These are phyloP conservation scores for Botryobasidium botryosum DNA, from an alignment of 768 basidiomycete genomes.

Conservation along the genomic window DNA sequence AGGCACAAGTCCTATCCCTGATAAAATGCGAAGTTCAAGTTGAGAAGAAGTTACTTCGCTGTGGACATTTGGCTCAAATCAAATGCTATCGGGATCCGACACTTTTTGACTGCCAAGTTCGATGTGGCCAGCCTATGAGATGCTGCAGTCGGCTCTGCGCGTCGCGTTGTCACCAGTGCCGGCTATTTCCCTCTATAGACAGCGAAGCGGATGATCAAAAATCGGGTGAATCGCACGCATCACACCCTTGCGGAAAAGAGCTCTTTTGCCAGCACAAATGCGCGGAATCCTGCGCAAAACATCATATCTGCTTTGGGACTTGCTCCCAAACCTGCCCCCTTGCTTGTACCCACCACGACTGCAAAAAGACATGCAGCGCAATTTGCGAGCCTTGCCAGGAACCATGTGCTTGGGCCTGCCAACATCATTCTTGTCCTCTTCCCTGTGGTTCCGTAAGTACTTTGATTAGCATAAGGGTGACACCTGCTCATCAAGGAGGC, in stretches of 20 bases:
- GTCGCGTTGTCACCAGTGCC: constrained; percentile 34
- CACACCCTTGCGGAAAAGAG: constrained; percentile 39
- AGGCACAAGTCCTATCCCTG: too few species aligned
- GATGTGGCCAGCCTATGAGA: constrained; percentile 29
- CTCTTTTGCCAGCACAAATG: constrained; percentile 45
- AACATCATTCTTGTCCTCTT: constrained; percentile 38
- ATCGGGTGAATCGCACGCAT: constrained; percentile 12
- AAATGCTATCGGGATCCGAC: too few species aligned
- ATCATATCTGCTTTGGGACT: constrained; percentile 30
- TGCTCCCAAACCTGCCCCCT: constrained; percentile 39
- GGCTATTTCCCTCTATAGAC: too few species aligned
- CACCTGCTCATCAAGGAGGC: neutral
- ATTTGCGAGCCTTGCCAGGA: constrained; percentile 48
- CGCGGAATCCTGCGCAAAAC: constrained; percentile 26
- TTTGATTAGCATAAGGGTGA: neutral
- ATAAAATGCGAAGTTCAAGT: too few species aligned
- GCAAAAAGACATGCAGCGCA: constrained; percentile 30
- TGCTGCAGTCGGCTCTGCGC: constrained; percentile 40
- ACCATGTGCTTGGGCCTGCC: constrained; percentile 42
- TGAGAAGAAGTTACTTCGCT: too few species aligned
- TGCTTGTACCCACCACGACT: constrained; percentile 35
- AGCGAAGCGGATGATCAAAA: constrained; percentile 17
- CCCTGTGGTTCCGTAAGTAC: constrained; percentile 49
- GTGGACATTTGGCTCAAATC: too few species aligned
- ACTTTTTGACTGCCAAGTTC: constrained; percentile 29